Conservation (phyloP, 768 basidiomycete species). For the Mycena epipterygia region DNA sequence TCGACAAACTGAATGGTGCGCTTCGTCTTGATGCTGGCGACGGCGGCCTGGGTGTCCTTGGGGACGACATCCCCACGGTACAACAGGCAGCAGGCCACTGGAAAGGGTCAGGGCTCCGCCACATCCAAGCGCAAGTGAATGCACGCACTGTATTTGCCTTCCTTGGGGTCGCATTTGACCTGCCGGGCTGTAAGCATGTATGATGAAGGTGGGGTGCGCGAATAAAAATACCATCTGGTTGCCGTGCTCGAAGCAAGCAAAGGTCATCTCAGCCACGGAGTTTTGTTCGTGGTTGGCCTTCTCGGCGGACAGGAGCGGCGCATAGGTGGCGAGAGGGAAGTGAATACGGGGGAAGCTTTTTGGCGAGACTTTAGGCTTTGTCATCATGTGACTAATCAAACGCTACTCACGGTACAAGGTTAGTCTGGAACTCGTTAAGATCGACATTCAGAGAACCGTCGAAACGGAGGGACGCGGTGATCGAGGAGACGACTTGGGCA, state of each 20-base stretch:
- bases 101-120: conserved; percentile 33
- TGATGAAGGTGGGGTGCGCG: not conserved
- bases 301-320: conserved; percentile 94
- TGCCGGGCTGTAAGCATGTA: conserved; percentile 21
- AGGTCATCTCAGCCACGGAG: conserved; percentile 98
- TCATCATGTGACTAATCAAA: conserved; percentile 25
- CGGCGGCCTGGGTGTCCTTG: conserved; percentile 95
- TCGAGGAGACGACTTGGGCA: conserved; percentile 97
- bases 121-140: not conserved
- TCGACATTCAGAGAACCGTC: conserved; percentile 98
- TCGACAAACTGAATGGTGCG: conserved; percentile 98
- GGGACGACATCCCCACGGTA: conserved; percentile 98
- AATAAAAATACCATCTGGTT: conserved; percentile 85
- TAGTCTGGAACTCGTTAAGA: conserved; percentile 98
- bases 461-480: conserved; percentile 97
- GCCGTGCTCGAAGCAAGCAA: conserved; percentile 96
- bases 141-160: conserved; percentile 97
- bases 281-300: conserved; percentile 98
- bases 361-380: conserved; percentile 10
- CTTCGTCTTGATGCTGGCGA: conserved; percentile 96
- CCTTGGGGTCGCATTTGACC: conserved; percentile 91
- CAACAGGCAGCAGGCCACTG: conserved; percentile 92
- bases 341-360: conserved; percentile 96
- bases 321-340: conserved; percentile 97
- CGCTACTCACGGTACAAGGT: conserved; percentile 90